Conservation (phyloP, 2,329 filamentous ascomycete genomes). For the Colletotrichum tabaci region DNA sequence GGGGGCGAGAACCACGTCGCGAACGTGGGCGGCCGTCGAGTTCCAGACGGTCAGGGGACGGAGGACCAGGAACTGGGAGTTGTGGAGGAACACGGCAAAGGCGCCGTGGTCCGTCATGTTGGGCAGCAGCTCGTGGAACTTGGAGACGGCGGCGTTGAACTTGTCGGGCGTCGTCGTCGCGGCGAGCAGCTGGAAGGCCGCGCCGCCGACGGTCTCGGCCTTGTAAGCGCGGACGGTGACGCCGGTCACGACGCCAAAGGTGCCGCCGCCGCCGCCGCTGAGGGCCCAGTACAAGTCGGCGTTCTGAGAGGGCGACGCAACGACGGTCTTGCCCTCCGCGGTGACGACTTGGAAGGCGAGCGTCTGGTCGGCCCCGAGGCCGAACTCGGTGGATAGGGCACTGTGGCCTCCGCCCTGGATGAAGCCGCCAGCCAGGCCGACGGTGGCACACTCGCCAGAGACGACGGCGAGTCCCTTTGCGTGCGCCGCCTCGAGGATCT, state of each 20-base stretch:
- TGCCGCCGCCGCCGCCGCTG: conserved; percentile 66
- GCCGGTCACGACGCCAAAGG: conserved; percentile 66
- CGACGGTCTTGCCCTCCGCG: conserved; percentile 58
- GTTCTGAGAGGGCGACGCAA: conserved; percentile 59
- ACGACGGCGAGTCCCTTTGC: conserved; percentile 41
- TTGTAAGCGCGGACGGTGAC: conserved; percentile 65
- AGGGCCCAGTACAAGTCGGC: conserved; percentile 70
- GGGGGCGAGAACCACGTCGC: conserved; percentile 49
- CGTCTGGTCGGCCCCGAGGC: conserved; percentile 65
- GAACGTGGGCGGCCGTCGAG: conserved; percentile 46
- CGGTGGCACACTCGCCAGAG: conserved; percentile 42
- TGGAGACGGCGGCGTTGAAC: conserved; percentile 64
- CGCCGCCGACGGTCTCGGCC: conserved; percentile 59
- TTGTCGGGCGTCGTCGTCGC: conserved; percentile 49
- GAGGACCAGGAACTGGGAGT: conserved; percentile 62
- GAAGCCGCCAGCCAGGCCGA: conserved; percentile 61
- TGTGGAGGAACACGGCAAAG: conserved; percentile 64
- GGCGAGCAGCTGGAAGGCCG: conserved; percentile 58
- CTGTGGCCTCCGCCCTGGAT: conserved; percentile 64
- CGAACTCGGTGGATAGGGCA: conserved; percentile 57
- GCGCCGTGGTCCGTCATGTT: conserved; percentile 64
- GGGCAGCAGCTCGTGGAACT: conserved; percentile 60
- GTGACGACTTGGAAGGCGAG: conserved; percentile 62
- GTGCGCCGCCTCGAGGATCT: conserved; percentile 59
- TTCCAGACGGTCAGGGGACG: conserved; percentile 48